Percentiles rank a stretch among this genome's conserved stretches.
These are phyloP conservation scores for Ophiocordyceps camponoti-leonardi DNA, from an alignment of 2,329 filamentous ascomycete species.

Conservation along the genomic window DNA sequence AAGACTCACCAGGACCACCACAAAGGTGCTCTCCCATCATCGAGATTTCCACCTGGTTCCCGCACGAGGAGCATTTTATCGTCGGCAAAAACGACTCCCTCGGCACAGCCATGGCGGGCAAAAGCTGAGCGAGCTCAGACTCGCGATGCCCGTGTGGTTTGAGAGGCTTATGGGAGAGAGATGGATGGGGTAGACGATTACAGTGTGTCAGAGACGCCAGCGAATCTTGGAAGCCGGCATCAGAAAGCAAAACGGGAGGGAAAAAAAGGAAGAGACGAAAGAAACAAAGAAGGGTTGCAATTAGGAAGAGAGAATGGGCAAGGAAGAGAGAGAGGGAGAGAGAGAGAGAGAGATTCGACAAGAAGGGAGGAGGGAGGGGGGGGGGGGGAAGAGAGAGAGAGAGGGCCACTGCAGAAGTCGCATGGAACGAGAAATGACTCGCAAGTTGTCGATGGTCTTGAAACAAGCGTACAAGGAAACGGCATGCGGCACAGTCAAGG, in stretches of 20 bases:
- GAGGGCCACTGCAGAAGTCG: not conserved
- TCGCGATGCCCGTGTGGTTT: not conserved
- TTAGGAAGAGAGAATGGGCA: not conserved
- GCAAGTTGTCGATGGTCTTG: not conserved
- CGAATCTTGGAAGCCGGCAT: not conserved
- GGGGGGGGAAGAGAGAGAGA: not conserved
- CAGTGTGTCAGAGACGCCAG: not conserved
- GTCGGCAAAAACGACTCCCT: slow-evolving; percentile 59
- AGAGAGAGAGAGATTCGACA: not conserved
- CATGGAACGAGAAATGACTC: slow-evolving; percentile 1
- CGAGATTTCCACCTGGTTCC: slow-evolving; percentile 62
- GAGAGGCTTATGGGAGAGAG: not conserved
- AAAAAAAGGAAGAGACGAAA: not conserved
- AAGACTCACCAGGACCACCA: slow-evolving; percentile 15
- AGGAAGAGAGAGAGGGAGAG: not conserved
- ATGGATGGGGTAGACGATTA: too few relatives aligned
- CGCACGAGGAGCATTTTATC: slow-evolving; percentile 77
- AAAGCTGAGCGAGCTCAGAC: not conserved
- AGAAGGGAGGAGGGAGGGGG: not conserved
- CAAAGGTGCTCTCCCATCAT: slow-evolving; percentile 78
- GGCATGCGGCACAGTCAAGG: not conserved
- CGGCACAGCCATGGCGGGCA: slow-evolving; percentile 27
- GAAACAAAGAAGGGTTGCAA: not conserved
- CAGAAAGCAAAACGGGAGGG: too few relatives aligned
- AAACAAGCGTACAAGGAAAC: slow-evolving; percentile 2